Evolutionary conservation across 495 filamentous ascomycete species (phyloP), one percentile per base, ranked within the genome.

Genomic region (Neurospora cerealis): DNA sequence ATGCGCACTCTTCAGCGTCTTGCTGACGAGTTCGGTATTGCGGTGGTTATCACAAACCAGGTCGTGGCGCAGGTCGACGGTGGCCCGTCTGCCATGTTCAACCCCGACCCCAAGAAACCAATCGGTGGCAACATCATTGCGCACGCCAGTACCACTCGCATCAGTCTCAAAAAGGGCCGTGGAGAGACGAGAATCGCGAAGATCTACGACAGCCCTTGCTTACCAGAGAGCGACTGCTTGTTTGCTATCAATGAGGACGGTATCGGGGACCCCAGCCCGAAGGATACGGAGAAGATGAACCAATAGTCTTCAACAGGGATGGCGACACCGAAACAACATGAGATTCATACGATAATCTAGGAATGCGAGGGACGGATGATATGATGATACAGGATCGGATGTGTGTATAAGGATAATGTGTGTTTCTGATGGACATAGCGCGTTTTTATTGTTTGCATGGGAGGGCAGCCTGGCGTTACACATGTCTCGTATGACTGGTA

Each of bases 71-170:
- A 99, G 81, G 96, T 99, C 13, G 96, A 99, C 81, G 96, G 96
- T 71, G 96, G 96, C 1, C 93, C 94, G 15, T 93, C 90, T 75
- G 88, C 96, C 37, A 99, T 99, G 96, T 99, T 97, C 85, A 99
- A 99, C 76, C 96, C 96, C 0, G 96, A 99, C 79, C 96, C 96
- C 7, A 99, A 99, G 88, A 99, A 99, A 79, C 96, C 96, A 1
- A 98, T 99, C 82, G 96, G 96, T 71, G 96, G 96, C 75, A 98
- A 99, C 81, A 98, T 99, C 80, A 98, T 99, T 80, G 96, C 96
- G 17, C 96, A 99, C 80, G 94, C 96, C 44, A 96, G 92, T 77
- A 99, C 96, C 8, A 99, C 96, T 11, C 81, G 88, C 34, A 84
- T 99, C 76, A 97, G 93, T 76, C 81, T 99, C 78, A 97, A 97